Evolutionary conservation across 75 land plant species (phyloP), one percentile per base, ranked within the genome.

Genomic region (Selaginella tamariscina): DNA sequence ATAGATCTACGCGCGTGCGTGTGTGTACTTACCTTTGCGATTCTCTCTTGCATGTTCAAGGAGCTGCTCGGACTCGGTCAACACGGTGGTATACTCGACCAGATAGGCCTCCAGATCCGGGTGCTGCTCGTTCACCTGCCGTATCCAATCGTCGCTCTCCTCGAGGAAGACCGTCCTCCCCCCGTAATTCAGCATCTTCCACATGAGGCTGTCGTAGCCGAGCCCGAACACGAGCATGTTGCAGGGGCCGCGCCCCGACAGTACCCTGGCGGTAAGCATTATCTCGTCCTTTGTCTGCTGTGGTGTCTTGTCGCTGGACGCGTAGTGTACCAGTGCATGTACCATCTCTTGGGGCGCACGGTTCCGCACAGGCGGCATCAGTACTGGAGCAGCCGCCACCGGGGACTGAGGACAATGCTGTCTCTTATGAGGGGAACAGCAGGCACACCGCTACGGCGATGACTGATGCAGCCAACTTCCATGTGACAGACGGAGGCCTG

Each of bases 161-260:
- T 88, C 88, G 39, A 88, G 22, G 77, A 85, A 88, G 18, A 85
- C 82, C 23, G 91, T 85, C 29, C 80, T 76, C 44, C 91, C 91
- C n/a, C 64, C 56, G 72, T 44, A 62, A 74, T 88, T 88, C 33
- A 88, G 82, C 0, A 83, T 71, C 15, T 64, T 66, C 88, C 85
- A 88, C 18, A 88, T 67, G 27, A 78, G 75, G 56, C 80, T 72
- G 44, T 88, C 91, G 68, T 68, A 79, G 26, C 82, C 75, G 49
- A 88, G 76, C 11, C 91, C 91, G 71, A 85, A 88, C 22, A 83
- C 74, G 2, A 88, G 82, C 68, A 88, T 28, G 65, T 83, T 83
- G 75, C 88, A 85, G 0, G 83, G 82, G 22, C 71, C 39, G 64
- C 80, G 69, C 56, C 65, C 49, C 44, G 67, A 54, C 65, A 88